Base-by-base conservation (phyloP, 768 basidiomycete genomes). In the Russula griseocarnosa region DNA sequence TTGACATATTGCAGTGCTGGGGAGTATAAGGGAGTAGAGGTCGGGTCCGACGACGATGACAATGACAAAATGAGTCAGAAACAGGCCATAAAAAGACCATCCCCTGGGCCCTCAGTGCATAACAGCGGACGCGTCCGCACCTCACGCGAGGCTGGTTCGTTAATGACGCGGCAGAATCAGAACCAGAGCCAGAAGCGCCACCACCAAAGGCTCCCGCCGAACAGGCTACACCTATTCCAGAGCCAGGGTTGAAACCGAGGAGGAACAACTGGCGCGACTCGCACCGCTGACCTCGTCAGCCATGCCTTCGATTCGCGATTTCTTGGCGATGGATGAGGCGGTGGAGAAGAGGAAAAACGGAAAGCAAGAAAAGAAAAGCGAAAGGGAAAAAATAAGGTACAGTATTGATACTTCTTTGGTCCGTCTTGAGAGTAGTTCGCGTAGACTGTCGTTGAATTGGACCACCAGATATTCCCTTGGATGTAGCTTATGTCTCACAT, bases 1-100 rank as follows among this genome's bases (percentile, higher is more conserved):
- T 92, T 47, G 90, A 96, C 71, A 95, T 97, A 49, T 97, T 97
- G 89, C 85, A 2, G 94, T 58, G 90, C 84, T 5, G 93, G 87
- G 10, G 91, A 92, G 55, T 97, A 95, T 71, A 81, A 87, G 57
- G 90, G 90, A 1, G 72, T 89, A 8, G 81, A 83, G 52, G 67
- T 83, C 5, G 84, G 79, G 24, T 83, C 83, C 55, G 73, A 74
- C n/a, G 73, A 72, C 16, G 70, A 70, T 10, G 28, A 28, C 28
- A 5, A 28, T 28, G 28, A 28, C 28, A 5, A 28, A 46, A 51
- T 16, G 53, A 32, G 49, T 28, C 58, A 26, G 56, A 59, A 16
- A 24, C 38, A 10, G 55, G 28, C 24, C 32, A 28, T n/a, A 38
- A 50, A 50, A 44, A 22, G 10, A 10, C 14, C n/a, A 26, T 38